Evolutionary conservation across 306 rosid species (phyloP), one percentile per base, ranked within the genome.

Genomic region (Aeschynomene evenia): DNA sequence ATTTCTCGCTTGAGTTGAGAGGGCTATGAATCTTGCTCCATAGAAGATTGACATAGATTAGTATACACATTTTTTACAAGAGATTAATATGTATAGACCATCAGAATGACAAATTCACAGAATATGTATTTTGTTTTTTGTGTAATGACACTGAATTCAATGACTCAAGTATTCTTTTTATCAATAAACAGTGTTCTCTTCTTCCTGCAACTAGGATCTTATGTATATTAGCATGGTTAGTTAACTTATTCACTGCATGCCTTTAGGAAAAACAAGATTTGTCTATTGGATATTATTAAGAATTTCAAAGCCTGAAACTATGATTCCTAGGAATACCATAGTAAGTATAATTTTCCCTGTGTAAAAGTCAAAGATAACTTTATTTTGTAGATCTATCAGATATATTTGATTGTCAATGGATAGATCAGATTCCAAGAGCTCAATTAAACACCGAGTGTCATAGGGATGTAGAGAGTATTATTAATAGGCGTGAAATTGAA

Each of bases 1-100:
- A 72, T 51, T 70, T 82, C 79, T 70, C 0, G 28, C 63, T 40
- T 78, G 67, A n/a, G n/a, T n/a, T n/a, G n/a, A 73, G 50, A 12
- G 9, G 72, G 31, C 24, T 45, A 6, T 45, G 23, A 55, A 20
- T 3, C 51, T 42, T 5, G 23, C 34, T 2, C 24, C 28, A 15
- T 29, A 13, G 58, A 3, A 14, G 28, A 24, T 66, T 42, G 39
- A 64, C 72, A 36, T 50, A 70, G 19, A 70, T 19, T 55, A 79
- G 58, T 43, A 13, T 29, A 73, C 51, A 55, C 40, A 31, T 23
- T 64, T 60, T 60, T 50, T 68, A 42, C 13, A 33, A 43, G 9
- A 52, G 63, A 28, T n/a, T n/a, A 45, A n/a, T n/a, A n/a, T n/a
- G 51, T 4, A n/a, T 5, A 2, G 51, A 55, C 29, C 8, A 18